Evolutionary conservation across 148 eudicot genomes (phyloP).

Genomic region (Cornus kousa): DNA sequence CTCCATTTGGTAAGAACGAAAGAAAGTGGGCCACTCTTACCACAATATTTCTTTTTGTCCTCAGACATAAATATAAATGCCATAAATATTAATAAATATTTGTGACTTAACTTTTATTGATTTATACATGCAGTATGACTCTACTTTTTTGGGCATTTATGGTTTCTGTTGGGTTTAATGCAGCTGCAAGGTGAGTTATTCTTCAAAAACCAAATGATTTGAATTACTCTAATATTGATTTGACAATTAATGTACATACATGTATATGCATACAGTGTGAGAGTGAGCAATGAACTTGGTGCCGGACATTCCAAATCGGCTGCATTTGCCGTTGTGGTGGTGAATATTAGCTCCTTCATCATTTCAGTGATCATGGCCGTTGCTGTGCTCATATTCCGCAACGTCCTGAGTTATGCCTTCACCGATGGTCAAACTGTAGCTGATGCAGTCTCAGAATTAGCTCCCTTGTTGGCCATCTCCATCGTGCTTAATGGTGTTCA

Average conservation of each 20-base stretch:
- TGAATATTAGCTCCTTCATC: neutral
- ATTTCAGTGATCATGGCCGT: slow-evolving; percentile 7
- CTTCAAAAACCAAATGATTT: neutral
- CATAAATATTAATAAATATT: too few species aligned
- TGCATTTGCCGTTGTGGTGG: slow-evolving; percentile 8
- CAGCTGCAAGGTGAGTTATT: neutral
- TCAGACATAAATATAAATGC: too few species aligned
- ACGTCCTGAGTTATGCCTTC: slow-evolving; percentile 7
- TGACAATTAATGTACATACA: too few species aligned
- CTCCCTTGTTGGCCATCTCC: too few species aligned
- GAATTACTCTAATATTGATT: too few species aligned
- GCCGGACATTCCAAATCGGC: slow-evolving; percentile 19
- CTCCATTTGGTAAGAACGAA: slow-evolving; percentile 37
- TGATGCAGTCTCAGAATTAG: neutral
- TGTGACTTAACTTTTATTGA: too few species aligned
- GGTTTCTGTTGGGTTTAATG: neutral
- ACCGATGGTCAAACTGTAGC: slow-evolving; percentile 6
- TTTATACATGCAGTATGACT: neutral
- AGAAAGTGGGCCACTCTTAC: too few species aligned
- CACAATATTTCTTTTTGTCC: too few species aligned
- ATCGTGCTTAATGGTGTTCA: too few species aligned
- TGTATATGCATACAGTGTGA: neutral
- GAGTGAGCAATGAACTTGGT: slow-evolving; percentile 8
- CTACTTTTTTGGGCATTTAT: neutral
- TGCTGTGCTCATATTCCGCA: neutral